A percentile compares a stretch with the other conserved stretches of the same genome.
Conservation (phyloP, 306 rosid species). For the Cotoneaster glaucophyllus region DNA sequence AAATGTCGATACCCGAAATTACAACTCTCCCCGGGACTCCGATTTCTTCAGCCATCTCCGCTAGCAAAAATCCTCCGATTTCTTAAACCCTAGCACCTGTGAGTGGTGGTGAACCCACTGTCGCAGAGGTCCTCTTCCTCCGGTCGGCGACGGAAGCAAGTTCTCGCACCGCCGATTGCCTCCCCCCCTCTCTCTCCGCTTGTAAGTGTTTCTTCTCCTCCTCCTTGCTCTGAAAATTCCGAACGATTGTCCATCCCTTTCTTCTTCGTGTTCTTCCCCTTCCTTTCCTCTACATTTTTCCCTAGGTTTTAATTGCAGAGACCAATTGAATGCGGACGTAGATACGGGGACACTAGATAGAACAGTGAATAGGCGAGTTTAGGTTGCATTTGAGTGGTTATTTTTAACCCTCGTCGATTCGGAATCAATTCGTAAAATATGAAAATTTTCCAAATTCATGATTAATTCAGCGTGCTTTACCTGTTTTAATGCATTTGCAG, state of each 20-base stretch:
- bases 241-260: neutral
- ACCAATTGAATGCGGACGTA: neutral
- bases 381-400: neutral
- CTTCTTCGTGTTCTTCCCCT: neutral
- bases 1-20: neutral
- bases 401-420: neutral
- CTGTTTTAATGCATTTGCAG: neutral
- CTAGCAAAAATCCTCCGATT: neutral
- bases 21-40: neutral
- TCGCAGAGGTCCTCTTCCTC: neutral
- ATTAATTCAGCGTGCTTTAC: neutral
- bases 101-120: neutral
- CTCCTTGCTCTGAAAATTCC: neutral
- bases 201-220: neutral
- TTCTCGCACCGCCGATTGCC: neutral
- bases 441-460: neutral
- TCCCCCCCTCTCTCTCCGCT: neutral
- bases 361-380: neutral
- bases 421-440: neutral
- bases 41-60: neutral
- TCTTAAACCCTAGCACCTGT: constrained; percentile 7
- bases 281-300: neutral
- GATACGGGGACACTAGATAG: neutral
- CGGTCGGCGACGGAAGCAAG: neutral
- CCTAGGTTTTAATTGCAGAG: neutral